phyloP scores from a whole-genome alignment of 305 asterid genomes.

The Solanum aculeatissimum region DNA sequence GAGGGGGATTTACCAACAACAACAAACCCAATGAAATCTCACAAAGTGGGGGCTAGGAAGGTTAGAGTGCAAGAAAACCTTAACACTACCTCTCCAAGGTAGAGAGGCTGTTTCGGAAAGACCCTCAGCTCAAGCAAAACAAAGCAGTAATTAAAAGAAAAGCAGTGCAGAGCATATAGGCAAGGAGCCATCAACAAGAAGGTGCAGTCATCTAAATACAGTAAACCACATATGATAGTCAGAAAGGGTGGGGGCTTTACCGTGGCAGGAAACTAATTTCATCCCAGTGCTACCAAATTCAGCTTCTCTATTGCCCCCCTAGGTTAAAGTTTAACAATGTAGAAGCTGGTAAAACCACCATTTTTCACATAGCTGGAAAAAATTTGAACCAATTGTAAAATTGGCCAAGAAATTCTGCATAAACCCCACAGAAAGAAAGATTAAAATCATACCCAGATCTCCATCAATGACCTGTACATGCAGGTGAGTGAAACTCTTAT shows the following conservation, averaged over 20 bases:
- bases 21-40: too few relatives aligned
- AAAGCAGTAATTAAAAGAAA: too few relatives aligned
- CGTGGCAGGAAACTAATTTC: not conserved
- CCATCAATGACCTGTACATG: not conserved
- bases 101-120: too few relatives aligned
- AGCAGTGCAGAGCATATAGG: too few relatives aligned
- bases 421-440: not conserved
- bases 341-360: not conserved
- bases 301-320: not conserved
- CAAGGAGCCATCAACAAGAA: too few relatives aligned
- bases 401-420: not conserved
- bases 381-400: not conserved
- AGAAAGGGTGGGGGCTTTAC: not conserved
- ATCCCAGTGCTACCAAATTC: not conserved
- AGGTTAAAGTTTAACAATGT: not conserved
- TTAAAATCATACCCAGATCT: not conserved
- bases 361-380: not conserved
- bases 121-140: too few relatives aligned
- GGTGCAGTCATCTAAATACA: too few relatives aligned
- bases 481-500: conserved; percentile 8
- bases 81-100: too few relatives aligned
- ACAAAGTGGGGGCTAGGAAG: too few relatives aligned
- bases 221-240: too few relatives aligned
- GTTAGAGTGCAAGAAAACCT: too few relatives aligned
- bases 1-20: not conserved